Evolutionary conservation across 768 basidiomycete genomes (phyloP), one percentile per base, ranked within the genome.

Genomic region (Boletus subcaerulescens): DNA sequence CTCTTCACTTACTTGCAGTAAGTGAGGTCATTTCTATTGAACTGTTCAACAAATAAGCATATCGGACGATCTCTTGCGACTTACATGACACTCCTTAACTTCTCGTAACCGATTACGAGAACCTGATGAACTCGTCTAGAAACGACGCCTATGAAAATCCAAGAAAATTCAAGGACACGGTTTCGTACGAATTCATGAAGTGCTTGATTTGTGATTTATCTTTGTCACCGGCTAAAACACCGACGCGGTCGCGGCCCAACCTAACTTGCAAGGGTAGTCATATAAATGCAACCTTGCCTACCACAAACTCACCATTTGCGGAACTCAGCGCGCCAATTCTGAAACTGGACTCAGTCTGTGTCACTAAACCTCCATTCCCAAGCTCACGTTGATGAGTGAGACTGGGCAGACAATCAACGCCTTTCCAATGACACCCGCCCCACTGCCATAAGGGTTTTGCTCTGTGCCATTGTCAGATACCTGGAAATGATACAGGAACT

Each of bases 241-340:
- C 77, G 3, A 88, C 61, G 11, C 82, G 76, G 59, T 83, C 80
- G 45, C 76, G 74, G 18, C 83, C 80, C 31, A 83, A 68, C 82
- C 82, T 83, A 46, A n/a, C 6, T 52, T 38, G 31, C 46, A 42
- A 33, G 33, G 32, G 24, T 48, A 51, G 31, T 48, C 52, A 40
- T 32, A 15, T 29, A 40, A n/a, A 22, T 38, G 33, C 44, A 33
- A 4, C 38, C 29, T 52, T 50, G 3, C 17, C 18, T 24, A 32
- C n/a, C 26, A 22, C 40, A 47, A 14, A 78, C 86, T 31, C 74
- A 85, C 95, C 97, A 99, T 75, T 98, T 98, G 62, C 87, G 80
- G 66, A 99, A 93, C 69, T 99, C 97, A 40, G 84, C 86, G 67
- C 84, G 88, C 97, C 97, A 99, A 66, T 98, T 98, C 87, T 96